Conservation (phyloP, 495 filamentous ascomycete species). For the Tetracladium marchalianum region DNA sequence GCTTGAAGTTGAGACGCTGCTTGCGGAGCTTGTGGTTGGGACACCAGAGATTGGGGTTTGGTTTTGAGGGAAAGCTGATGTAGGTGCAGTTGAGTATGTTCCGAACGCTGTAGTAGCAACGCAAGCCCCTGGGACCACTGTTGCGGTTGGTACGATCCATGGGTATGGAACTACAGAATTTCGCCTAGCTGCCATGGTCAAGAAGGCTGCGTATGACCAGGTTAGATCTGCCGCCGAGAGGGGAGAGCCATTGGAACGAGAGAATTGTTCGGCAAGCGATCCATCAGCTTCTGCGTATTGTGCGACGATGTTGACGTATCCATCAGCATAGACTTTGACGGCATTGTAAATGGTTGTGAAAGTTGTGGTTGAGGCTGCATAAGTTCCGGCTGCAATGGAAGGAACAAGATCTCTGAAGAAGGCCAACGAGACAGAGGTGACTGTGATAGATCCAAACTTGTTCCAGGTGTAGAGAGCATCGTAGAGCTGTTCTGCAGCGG, state of each 20-base stretch:
- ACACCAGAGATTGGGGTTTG: constrained; percentile 33
- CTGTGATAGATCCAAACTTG: constrained; percentile 29
- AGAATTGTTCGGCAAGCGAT: constrained; percentile 47
- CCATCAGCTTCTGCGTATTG: constrained; percentile 43
- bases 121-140: constrained; percentile 46
- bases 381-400: constrained; percentile 34
- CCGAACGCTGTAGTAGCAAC: constrained; percentile 39
- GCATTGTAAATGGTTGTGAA: constrained; percentile 41
- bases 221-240: constrained; percentile 43
- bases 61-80: constrained; percentile 43
- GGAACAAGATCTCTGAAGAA: constrained; percentile 43
- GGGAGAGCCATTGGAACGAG: constrained; percentile 31
- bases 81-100: constrained; percentile 46
- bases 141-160: constrained; percentile 38
- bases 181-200: constrained; percentile 23
- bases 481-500: constrained; percentile 51
- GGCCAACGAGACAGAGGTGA: constrained; percentile 35
- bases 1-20: constrained; percentile 24
- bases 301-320: constrained; percentile 40
- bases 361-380: constrained; percentile 28
- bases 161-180: constrained; percentile 21
- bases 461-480: constrained; percentile 49
- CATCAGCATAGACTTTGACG: constrained; percentile 49
- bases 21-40: constrained; percentile 36
- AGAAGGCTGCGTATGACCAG: constrained; percentile 42